phyloP scores from a whole-genome alignment of 1,284 basidiomycete species.

The Puccinia novopanici region DNA sequence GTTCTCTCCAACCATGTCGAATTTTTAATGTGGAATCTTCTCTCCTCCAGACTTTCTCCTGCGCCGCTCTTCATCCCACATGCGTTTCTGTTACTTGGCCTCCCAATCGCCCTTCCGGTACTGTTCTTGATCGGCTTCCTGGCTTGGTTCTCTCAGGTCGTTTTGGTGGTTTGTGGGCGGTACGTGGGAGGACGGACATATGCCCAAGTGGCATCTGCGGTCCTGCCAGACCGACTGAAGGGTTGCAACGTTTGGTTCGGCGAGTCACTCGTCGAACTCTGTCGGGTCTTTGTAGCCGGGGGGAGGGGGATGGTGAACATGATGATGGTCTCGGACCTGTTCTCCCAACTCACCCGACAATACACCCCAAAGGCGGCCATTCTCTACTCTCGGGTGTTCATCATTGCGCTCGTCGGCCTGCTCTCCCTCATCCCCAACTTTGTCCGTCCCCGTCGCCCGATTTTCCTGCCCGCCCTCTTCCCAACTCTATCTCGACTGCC shows the following conservation, averaged over 20 bases:
- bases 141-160: slow-evolving; percentile 55
- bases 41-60: slow-evolving; percentile 51
- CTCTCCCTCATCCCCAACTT: slow-evolving; percentile 40
- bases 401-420: slow-evolving; percentile 42
- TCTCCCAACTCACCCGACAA: slow-evolving; percentile 44
- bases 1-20: background rate
- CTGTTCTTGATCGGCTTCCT: slow-evolving; percentile 54
- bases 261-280: slow-evolving; percentile 41
- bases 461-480: slow-evolving; percentile 46
- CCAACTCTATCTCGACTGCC: slow-evolving; percentile 54
- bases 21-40: background rate
- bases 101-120: slow-evolving; percentile 55
- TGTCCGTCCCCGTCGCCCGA: slow-evolving; percentile 38
- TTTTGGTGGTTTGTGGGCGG: slow-evolving; percentile 54
- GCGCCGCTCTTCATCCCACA: slow-evolving; percentile 55
- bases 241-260: slow-evolving; percentile 49
- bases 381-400: slow-evolving; percentile 47
- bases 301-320: slow-evolving; percentile 51
- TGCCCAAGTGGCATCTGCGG: slow-evolving; percentile 54
- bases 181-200: slow-evolving; percentile 57
- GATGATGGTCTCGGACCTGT: slow-evolving; percentile 50
- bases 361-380: slow-evolving; percentile 51
- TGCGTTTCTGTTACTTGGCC: slow-evolving; percentile 54
- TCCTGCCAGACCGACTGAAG: slow-evolving; percentile 55
- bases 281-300: slow-evolving; percentile 40